Percentiles rank a stretch among this genome's conserved stretches.
Conservation (phyloP, 129 eudicot species). For the Silybum marianum region DNA sequence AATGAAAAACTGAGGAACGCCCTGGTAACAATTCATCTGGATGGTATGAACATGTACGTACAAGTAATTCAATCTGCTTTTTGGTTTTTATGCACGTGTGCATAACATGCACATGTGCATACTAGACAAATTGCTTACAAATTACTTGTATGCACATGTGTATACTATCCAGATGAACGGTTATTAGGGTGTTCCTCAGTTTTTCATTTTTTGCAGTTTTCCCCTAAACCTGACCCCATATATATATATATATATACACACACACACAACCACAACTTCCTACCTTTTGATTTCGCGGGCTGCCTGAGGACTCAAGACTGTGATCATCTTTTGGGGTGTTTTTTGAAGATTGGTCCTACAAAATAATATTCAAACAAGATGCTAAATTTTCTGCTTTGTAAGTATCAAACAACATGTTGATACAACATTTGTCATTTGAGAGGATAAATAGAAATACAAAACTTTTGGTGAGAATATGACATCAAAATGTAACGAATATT, state of each 20-base stretch:
- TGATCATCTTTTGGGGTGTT: constrained; percentile 44
- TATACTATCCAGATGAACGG: too few species aligned
- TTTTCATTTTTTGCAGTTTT: too few species aligned
- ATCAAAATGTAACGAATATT: background rate
- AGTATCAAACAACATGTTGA: background rate
- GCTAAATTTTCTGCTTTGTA: constrained; percentile 3
- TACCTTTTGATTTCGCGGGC: constrained; percentile 62
- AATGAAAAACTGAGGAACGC: too few species aligned
- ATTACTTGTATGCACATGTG: too few species aligned
- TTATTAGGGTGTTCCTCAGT: too few species aligned
- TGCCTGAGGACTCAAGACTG: constrained; percentile 49
- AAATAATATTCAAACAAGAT: constrained; percentile 14
- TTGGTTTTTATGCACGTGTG: too few species aligned
- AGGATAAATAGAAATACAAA: background rate
- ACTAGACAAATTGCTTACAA: too few species aligned
- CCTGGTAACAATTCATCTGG: too few species aligned
- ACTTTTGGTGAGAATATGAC: background rate
- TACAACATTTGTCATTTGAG: background rate
- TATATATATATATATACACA: background rate
- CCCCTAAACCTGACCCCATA: background rate
- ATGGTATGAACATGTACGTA: too few species aligned
- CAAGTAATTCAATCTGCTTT: too few species aligned
- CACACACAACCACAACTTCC: background rate
- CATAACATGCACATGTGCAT: too few species aligned
- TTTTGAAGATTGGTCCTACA: constrained; percentile 48